Evolutionary conservation across 164 flowering plant species (phyloP), one percentile per base, ranked within the genome.

Genomic region (Chimonanthus salicifolius): DNA sequence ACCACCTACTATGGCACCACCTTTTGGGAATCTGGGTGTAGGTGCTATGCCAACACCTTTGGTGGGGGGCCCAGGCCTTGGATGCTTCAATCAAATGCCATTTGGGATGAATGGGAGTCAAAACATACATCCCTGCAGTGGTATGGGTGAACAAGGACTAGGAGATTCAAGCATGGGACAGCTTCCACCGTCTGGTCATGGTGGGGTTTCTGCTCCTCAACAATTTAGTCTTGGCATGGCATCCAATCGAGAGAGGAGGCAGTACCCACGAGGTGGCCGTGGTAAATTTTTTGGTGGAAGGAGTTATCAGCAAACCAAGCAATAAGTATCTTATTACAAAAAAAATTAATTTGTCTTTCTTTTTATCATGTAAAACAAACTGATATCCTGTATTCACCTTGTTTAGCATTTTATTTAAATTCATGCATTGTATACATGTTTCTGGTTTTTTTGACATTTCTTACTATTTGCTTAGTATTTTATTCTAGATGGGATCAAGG

Each of bases 21-120:
- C 86, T 6, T 75, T 68, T 74, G 83, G 79, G 72, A 87, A 82
- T 72, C 63, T 79, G 33, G 83, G 80, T 65, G 47, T 51, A 6
- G 87, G 82, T 18, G 73, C 84, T 4, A 0, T 80, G 49, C 74
- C 62, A 67, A 48, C 76, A 74, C 76, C 82, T 62, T 84, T 84
- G 87, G 76, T 82, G 0, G 83, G 85, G 43, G 8, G 68, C 33
- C 64, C 78, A 64, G 80, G 80, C 72, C 90, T 78, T 69, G 74
- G 77, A 70, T 71, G 64, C 43, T 64, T 82, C 67, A 79, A 81
- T 79, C 85, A 77, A 13, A 33, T 67, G 49, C 73, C 51, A 15
- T 80, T 77, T 63, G 82, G 76, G 48, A 71, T 79, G 71, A 78
- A 80, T 69, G 48, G 49, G 20, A 51, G 45, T 10, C 84, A 78